Conservation (phyloP, 2,329 filamentous ascomycete genomes). For the Alternaria sp. region DNA sequence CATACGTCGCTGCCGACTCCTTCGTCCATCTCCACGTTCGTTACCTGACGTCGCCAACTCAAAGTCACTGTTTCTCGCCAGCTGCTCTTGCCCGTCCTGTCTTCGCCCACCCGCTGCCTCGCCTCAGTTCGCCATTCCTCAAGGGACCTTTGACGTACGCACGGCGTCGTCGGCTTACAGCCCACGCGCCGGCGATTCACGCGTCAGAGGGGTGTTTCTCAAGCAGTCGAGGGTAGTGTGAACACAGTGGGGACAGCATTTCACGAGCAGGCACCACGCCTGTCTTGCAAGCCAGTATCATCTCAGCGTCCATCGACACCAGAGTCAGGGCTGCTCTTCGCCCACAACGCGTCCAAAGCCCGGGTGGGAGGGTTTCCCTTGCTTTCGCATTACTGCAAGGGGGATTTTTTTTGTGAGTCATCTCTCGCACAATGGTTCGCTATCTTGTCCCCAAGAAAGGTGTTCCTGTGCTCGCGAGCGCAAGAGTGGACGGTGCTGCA, state of each 20-base stretch:
- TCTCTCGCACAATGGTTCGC: constrained; percentile 9
- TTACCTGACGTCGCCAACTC: not conserved
- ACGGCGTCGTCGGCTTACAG: constrained; percentile 12
- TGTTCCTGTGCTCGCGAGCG: constrained; percentile 20
- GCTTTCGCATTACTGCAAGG: constrained; percentile 4
- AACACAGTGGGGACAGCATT: constrained; percentile 15
- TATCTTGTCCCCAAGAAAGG: constrained; percentile 18
- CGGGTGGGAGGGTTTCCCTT: constrained; percentile 25
- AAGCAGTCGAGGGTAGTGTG: constrained; percentile 15
- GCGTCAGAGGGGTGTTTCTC: constrained; percentile 23
- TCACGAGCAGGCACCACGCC: not conserved
- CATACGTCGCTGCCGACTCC: no score
- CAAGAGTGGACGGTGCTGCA: constrained; percentile 11
- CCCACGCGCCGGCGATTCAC: constrained; percentile 16
- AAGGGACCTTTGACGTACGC: constrained; percentile 21
- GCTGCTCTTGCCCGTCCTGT: constrained; percentile 1
- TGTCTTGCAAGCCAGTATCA: not conserved
- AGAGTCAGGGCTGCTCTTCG: constrained; percentile 27
- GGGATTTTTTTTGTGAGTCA: constrained; percentile 18
- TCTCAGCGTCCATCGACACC: not conserved
- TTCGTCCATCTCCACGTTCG: not conserved
- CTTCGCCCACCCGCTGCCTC: constrained; percentile 10
- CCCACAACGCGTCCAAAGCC: constrained; percentile 19
- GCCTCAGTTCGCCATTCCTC: constrained; percentile 25
- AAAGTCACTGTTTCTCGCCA: not conserved